Evolutionary conservation across 2,329 filamentous ascomycete species (phyloP), one percentile per base, ranked within the genome.

Genomic region (Trichoderma sp.): DNA sequence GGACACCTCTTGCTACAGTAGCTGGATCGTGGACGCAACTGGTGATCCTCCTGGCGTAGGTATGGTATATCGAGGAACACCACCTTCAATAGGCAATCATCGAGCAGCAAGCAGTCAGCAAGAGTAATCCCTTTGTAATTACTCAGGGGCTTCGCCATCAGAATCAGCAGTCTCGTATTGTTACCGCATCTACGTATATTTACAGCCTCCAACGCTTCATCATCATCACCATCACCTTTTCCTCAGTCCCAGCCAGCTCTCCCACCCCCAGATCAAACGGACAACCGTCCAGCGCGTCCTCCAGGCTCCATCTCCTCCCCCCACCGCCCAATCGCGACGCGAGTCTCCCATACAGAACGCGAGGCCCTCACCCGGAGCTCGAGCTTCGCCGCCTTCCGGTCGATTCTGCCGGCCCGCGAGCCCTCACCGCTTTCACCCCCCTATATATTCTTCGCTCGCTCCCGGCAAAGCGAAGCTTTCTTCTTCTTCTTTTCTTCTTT

Each of bases 401-500:
- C 5, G 6, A 39, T 45, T 66, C 64, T 59, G 63, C 61, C 66
- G 52, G 1, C 30, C 61, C 52, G 7, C 39, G 10, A 5, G 17
- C 52, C 3, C n/a, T 54, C 45, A 60, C 63, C 54, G 47, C 54
- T 43, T 47, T 19, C 10, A 4, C 15, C 15, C 39, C 28, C 12
- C 66, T 75, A 74, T 75, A 74, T 68, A 74, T 67, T 19, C 34
- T 63, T n/a, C 61, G 28, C 55, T 44, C 26, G 19, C 17, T 66
- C 65, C 63, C 61, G 63, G 3, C 7, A 63, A 65, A 68, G 63
- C 68, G 65, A 52, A 64, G 28, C 62, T 69, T 71, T 70, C 58
- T 70, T 68, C 70, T 66, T 76, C 71, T 65, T 71, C 72, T 76
- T 76, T 71, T 63, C 48, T 67, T 76, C 75, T 68, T 75, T 72